Base-by-base conservation (phyloP, 805 yeast genomes). In the Metschnikowia koreensis region DNA sequence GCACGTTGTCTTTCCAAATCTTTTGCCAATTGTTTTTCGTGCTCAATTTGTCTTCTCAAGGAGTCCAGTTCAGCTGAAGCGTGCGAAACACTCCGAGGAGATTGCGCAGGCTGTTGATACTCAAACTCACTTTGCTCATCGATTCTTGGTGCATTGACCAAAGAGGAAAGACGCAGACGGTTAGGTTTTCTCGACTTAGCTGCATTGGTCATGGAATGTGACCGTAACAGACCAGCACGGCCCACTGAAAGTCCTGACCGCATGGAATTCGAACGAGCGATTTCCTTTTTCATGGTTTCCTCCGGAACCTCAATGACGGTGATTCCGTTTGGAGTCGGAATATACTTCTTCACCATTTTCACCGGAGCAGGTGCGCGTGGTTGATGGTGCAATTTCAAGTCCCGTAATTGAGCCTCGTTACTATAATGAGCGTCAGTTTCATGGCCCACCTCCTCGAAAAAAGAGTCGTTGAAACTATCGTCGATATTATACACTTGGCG, bases 311-410 rank as follows among this genome's bases (percentile, higher is more conserved):
- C 92, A 5, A 87, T 73, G 9, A 85, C 75, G 46, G 84, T 79
- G 50, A 87, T 74, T 12, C 94, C 94, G 59, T 81, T 76, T 3
- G 88, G 83, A 1, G 90, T 84, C 1, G 94, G 93, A 43, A 87
- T 76, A 68, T 86, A 87, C 56, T 81, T 84, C 57, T 83, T 85
- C 9, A 86, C 79, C 69, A 80, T 84, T 49, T 71, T 79, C 12
- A 61, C 66, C 34, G 13, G 42, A 4, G 22, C 22, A 4, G 37
- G 17, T 11, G 52, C 29, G 27, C 47, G 51, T n/a, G 62, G 58
- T 47, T 36, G 50, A 50, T 59, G 62, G 47, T 48, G 57, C 49
- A 73, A 60, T 47, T 66, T 66, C 53, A 74, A 65, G 61, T 73
- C 79, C 42, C 62, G 60, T 57, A 74, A 56, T 33, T 65, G 63